These are phyloP conservation scores for Chernovozyma sophiae-reginae DNA, from an alignment of 1,139 yeast species.

Conservation along the genomic window DNA sequence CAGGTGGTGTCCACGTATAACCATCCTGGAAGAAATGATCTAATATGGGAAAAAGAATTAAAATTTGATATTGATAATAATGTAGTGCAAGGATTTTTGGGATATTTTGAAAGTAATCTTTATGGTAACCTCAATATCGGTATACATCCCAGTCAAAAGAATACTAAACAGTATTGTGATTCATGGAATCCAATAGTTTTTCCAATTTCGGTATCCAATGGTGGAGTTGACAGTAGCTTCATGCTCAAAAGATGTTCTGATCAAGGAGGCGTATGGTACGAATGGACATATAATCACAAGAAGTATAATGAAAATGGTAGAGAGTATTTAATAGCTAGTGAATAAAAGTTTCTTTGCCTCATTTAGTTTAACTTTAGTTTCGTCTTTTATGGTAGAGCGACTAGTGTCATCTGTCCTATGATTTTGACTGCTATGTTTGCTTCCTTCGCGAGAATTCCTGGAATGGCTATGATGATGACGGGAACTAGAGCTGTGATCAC, in stretches of 20 bases:
- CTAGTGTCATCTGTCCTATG: no score
- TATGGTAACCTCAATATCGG: constrained; percentile 51
- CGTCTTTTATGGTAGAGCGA: no score
- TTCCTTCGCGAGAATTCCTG: no score
- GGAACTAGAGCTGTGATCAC: no score
- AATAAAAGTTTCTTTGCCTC: background rate
- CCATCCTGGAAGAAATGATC: constrained; percentile 32
- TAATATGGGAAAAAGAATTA: background rate
- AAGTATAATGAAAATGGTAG: constrained; percentile 18
- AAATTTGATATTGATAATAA: background rate
- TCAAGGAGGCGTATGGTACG: constrained; percentile 55
- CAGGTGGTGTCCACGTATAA: constrained; percentile 51
- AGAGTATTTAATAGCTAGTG: constrained; percentile 13
- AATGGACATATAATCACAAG: constrained; percentile 49
- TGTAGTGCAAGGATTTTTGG: constrained; percentile 64
- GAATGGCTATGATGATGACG: no score
- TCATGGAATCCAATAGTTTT: constrained; percentile 54
- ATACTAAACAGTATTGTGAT: constrained; percentile 24
- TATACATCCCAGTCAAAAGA: constrained; percentile 4
- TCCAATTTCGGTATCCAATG: background rate
- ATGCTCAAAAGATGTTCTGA: background rate
- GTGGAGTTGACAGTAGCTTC: background rate
- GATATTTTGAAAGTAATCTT: constrained; percentile 65
- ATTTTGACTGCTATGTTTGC: no score
- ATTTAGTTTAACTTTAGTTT: background rate